phyloP scores from a whole-genome alignment of 805 yeast genomes.

The Saturnispora kantuleensis region DNA sequence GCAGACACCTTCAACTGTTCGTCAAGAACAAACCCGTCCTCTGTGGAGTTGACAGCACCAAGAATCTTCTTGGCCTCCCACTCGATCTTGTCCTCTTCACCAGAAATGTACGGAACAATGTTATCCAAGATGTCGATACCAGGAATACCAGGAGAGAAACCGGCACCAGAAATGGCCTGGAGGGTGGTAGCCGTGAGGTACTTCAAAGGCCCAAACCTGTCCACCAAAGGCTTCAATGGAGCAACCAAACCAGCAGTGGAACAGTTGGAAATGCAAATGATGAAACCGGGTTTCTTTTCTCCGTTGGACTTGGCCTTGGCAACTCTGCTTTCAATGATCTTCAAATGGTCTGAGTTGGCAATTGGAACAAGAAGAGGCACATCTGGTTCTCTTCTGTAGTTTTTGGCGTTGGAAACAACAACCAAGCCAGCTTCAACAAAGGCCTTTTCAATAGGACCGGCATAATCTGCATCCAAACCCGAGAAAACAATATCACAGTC shows the following conservation, averaged over 20 bases:
- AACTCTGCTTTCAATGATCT: slow-evolving; percentile 53
- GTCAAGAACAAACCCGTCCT: slow-evolving; percentile 47
- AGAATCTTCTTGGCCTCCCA: slow-evolving; percentile 96
- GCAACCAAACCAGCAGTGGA: slow-evolving; percentile 98
- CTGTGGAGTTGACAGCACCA: slow-evolving; percentile 48
- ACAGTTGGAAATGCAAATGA: slow-evolving; percentile 94
- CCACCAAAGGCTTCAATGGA: slow-evolving; percentile 89
- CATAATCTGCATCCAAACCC: slow-evolving; percentile 86
- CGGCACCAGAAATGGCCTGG: slow-evolving; percentile 98
- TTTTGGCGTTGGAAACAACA: slow-evolving; percentile 90
- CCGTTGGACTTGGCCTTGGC: slow-evolving; percentile 45
- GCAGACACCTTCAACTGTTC: slow-evolving; percentile 83
- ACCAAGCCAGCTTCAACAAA: slow-evolving; percentile 75
- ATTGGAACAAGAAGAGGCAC: slow-evolving; percentile 95
- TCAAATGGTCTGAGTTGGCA: slow-evolving; percentile 85
- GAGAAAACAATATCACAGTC: slow-evolving; percentile 93
- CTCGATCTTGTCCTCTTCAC: slow-evolving; percentile 97
- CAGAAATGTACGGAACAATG: slow-evolving; percentile 87
- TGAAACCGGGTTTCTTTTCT: slow-evolving; percentile 56
- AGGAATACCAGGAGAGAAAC: slow-evolving; percentile 95
- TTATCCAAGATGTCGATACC: slow-evolving; percentile 93
- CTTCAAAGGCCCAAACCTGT: slow-evolving; percentile 83
- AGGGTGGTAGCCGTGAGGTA: slow-evolving; percentile 80
- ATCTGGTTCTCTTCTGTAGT: slow-evolving; percentile 76
- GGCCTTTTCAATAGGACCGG: slow-evolving; percentile 84